Base-by-base conservation (phyloP, 108 stramenopile species). In the Fragilaria crotonensis region DNA sequence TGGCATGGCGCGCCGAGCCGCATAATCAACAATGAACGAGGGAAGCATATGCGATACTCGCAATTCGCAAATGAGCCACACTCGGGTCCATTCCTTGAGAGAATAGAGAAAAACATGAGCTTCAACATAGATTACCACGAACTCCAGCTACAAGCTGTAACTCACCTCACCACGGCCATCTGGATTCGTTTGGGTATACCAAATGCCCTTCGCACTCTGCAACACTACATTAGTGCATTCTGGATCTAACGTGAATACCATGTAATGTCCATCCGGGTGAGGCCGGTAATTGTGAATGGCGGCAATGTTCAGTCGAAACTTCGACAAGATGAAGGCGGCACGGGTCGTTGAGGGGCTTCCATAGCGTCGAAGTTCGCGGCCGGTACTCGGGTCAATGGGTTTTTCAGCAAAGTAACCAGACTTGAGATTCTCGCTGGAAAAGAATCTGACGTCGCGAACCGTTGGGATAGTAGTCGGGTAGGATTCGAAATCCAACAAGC, bases 1-100 rank as follows among this genome's bases (percentile, higher is more conserved):
- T 1, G 90, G 90, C 90, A 92, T 92, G 19, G 90, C 90, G 28
- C 85, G 70, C 33, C 77, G 62, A 0, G 90, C 90, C n/a, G 90
- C 76, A 57, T 92, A 92, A 57, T 89, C 87, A 4, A 85, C 84
- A 60, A 92, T 89, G 57, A 84, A 92, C 41, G 69, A 72, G 1
- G 90, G 90, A 32, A 92, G 66, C 23, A 82, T 51, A 45, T 67
- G 60, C n/a, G 84, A 86, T 19, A 92, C 81, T 33, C 77, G 71
- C 26, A 92, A 60, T 62, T 84, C 83, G 47, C 87, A 88, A 7
- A 92, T 68, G 51, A 92, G 68, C 79, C 86, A 92, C 0, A 92
- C 90, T 17, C 90, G 74, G 1, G 90, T 92, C 33, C 62, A 77
- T 18, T 68, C 74, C 64, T 75, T 33, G 3, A 25, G 44, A 22